Evolutionary conservation across 1,284 basidiomycete species (phyloP).

Genomic region (Papiliotrema terrestris): DNA sequence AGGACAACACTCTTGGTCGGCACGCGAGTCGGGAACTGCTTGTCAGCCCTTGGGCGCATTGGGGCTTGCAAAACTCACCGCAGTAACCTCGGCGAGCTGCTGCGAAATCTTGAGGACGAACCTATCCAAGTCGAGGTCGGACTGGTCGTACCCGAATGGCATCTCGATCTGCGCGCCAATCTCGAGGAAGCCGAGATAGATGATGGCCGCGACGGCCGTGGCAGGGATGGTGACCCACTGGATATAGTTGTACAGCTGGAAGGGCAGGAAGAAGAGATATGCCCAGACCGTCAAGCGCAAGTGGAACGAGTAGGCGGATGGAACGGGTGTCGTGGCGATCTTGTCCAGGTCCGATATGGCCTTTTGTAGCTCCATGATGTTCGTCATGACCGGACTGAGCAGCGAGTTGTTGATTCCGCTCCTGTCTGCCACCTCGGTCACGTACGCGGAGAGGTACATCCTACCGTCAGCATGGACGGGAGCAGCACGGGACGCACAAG

Average conservation of each 20-base stretch:
- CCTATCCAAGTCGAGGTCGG: constrained; percentile 34
- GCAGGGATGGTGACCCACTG: constrained; percentile 33
- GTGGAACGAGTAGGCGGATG: constrained; percentile 33
- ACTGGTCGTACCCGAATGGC: constrained; percentile 36
- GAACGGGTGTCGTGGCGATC: constrained; percentile 32
- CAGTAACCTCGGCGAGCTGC: constrained; percentile 33
- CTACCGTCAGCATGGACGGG: constrained; percentile 3
- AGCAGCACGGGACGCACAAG: constrained; percentile 16
- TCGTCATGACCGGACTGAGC: constrained; percentile 17
- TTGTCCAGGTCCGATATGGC: constrained; percentile 33
- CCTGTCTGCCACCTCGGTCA: constrained; percentile 19
- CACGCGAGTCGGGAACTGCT: constrained; percentile 28
- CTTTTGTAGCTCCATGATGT: constrained; percentile 25
- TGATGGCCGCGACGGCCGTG: constrained; percentile 20
- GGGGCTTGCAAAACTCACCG: constrained; percentile 17
- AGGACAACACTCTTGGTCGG: constrained; percentile 24
- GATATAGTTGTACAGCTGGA: constrained; percentile 27
- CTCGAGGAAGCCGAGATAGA: constrained; percentile 33
- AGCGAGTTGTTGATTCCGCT: constrained; percentile 16
- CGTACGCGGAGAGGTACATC: constrained; percentile 30
- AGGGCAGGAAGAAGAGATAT: constrained; percentile 34
- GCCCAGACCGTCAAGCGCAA: constrained; percentile 30
- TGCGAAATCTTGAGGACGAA: constrained; percentile 27
- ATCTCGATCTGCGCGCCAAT: constrained; percentile 31
- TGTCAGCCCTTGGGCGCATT: not conserved